Evolutionary conservation across 1,284 basidiomycete species (phyloP), one percentile per base, ranked within the genome.

Genomic region (Malassezia brasiliensis): DNA sequence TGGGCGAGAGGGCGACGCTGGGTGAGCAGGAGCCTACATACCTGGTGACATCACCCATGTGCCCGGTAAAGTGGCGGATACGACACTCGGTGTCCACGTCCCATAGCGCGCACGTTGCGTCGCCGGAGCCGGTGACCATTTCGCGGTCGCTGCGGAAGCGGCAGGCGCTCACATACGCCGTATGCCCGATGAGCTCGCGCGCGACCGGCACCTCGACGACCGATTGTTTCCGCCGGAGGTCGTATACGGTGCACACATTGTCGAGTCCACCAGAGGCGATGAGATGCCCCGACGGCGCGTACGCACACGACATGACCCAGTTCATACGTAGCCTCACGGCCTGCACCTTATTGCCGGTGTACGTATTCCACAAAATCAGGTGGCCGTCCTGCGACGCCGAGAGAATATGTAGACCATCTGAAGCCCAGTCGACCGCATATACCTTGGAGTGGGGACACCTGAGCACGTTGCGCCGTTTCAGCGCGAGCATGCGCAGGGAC

Each of bases 81-180:
- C 90, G 81, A 2, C 90, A 88, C 63, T 93, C 94, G 28, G 89
- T 88, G 76, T 96, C 91, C 63, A 98, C 88, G 77, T 98, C 93
- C 93, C 94, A 98, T 37, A 96, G 82, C 90, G 98, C 96, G 76
- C 94, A 96, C 38, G 90, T 94, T 91, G 96, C 98, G 77, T 98
- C 93, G 59, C 93, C 93, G 17, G 90, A 96, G 63, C 84, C 86
- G 30, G 93, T 98, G 60, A 98, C 84, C 69, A 98, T 96, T 80
- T 98, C 90, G 58, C 91, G 82, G 78, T 98, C 94, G 74, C 89
- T 96, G 79, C 96, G 84, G 80, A 98, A 98, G 39, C 93, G 85
- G 78, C 93, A 96, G 81, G 93, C 96, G 68, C 85, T 87, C 65
- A 98, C 84, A 76, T 98, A 98, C 32, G 94, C 93, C 15, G 90